Conservation (phyloP, 2,329 filamentous ascomycete species). For the Dothideomycetes sp. region DNA sequence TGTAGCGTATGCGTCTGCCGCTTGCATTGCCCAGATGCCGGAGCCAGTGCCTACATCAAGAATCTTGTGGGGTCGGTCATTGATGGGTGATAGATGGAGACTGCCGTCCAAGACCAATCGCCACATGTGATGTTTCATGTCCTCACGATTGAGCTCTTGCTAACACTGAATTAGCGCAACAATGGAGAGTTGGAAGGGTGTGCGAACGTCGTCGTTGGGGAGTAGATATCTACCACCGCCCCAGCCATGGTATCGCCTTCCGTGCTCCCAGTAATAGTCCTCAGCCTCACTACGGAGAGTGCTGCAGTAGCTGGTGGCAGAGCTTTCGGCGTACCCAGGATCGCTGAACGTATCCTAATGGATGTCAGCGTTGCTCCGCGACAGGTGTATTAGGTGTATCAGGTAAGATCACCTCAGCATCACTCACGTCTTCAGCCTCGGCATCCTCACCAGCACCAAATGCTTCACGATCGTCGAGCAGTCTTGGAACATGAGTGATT, state of each 20-base stretch:
- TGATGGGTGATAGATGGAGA: slow-evolving; percentile 32
- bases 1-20: slow-evolving; percentile 24
- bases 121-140: slow-evolving; percentile 11
- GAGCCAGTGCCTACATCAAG: slow-evolving; percentile 40
- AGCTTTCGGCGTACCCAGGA: slow-evolving; percentile 1
- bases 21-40: slow-evolving; percentile 41
- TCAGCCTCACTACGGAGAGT: slow-evolving; percentile 7
- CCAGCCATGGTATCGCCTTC: slow-evolving; percentile 17
- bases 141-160: slow-evolving; percentile 8
- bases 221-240: slow-evolving; percentile 8
- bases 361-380: no score
- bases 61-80: slow-evolving; percentile 25
- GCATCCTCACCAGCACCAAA: no score
- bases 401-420: no score
- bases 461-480: no score
- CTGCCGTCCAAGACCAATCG: slow-evolving; percentile 11
- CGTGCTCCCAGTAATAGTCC: slow-evolving; percentile 11
- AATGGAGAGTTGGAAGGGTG: neutral
- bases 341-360: slow-evolving; percentile 3
- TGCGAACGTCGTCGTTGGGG: slow-evolving; percentile 7
- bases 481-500: no score
- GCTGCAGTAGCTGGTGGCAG: slow-evolving; percentile 5
- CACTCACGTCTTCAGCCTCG: no score
- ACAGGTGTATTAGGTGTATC: no score
- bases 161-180: neutral